Evolutionary conservation across 176 grass and related monocot genomes (phyloP), one percentile per base, ranked within the genome.

Genomic region (Triticum dicoccoides): DNA sequence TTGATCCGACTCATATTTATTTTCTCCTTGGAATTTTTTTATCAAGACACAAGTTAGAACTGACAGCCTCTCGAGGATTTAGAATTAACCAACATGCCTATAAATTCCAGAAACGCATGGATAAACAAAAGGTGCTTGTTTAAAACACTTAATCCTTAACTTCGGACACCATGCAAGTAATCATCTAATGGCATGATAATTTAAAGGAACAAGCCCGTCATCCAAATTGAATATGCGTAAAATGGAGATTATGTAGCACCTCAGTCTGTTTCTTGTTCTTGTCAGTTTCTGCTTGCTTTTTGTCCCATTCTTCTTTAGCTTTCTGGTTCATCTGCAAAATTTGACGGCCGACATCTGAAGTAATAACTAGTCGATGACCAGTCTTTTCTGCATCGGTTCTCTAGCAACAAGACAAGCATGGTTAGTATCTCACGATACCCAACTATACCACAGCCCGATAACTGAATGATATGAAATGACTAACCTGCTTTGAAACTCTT

Each of bases 251-350:
- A 84, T 81, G 61, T 29, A 88, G 69, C 23, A 96, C 97, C 85
- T 99, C 97, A 69, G 90, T 99, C 90, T 94, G 87, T 86, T 99
- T 99, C 86, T 87, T 90, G 64, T 85, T 86, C 85, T 96, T 99
- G 75, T 94, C 97, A 37, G 90, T 83, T 89, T 92, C 94, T 59
- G 94, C 85, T 82, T 99, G 97, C 58, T 99, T 99, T 86, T 94
- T 91, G 76, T 99, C 94, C 90, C 94, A 96, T 61, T 94, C 94
- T 85, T 99, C 97, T 88, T 99, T 99, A 61, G 92, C 94, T 89
- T 96, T 96, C 73, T 92, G 87, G 71, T 99, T 99, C 88, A 94
- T 94, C 73, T 77, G 85, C 37, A 93, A 80, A 90, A 99, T 96
- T 45, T 99, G 97, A 64, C 87, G 80, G 11, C 91, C 90, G 47